Evolutionary conservation across 169 alveolate genomes (phyloP).

Genomic region (Pseudocohnilembus persalinus): DNA sequence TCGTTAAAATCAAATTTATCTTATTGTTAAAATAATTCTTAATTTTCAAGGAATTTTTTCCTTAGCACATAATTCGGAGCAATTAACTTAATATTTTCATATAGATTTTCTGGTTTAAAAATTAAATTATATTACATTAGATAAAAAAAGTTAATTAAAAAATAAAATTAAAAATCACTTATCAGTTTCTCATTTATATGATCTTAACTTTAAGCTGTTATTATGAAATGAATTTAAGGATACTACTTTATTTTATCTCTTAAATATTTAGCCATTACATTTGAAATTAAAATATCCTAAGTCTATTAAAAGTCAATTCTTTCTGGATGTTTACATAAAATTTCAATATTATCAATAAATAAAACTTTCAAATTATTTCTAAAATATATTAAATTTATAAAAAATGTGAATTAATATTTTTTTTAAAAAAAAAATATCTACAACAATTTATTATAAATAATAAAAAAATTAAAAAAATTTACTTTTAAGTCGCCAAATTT

Average conservation of each 20-base stretch:
- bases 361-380: background rate
- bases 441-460: too few relatives aligned
- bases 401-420: too few relatives aligned
- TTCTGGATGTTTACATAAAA: conserved; percentile 7
- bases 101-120: background rate
- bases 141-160: background rate
- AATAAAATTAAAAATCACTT: background rate
- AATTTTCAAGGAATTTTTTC: background rate
- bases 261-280: conserved; percentile 3
- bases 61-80: background rate
- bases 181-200: background rate
- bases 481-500: too few relatives aligned
- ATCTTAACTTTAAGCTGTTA: background rate
- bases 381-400: too few relatives aligned
- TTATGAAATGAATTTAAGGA: conserved; percentile 7
- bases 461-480: too few relatives aligned
- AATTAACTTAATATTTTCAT: background rate
- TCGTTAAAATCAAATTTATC: conserved; percentile 15
- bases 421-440: too few relatives aligned
- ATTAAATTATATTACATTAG: background rate
- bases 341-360: conserved; percentile 5
- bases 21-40: background rate
- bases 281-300: conserved; percentile 1
- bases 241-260: conserved; percentile 18
- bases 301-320: conserved; percentile 17